Conservation (phyloP, 345 rosid genomes). For the Populus tremula region DNA sequence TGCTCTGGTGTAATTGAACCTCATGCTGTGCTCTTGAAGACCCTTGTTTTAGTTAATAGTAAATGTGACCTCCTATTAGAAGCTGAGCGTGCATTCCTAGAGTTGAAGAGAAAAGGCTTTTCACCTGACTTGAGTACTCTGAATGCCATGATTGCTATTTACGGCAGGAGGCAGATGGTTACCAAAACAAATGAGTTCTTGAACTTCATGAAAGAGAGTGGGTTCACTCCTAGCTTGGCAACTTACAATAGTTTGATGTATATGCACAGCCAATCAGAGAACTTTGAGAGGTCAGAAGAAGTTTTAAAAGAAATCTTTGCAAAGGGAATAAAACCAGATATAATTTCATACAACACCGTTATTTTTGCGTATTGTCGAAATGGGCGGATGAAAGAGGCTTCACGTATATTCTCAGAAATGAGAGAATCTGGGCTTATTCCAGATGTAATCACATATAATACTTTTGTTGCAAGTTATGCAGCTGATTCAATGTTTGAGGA, state of each 20-base stretch:
- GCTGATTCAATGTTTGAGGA: conserved; percentile 84
- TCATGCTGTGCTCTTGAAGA: conserved; percentile 72
- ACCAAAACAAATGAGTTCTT: conserved; percentile 65
- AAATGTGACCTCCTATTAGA: conserved; percentile 73
- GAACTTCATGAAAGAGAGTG: conserved; percentile 72
- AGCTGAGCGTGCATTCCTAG: conserved; percentile 73
- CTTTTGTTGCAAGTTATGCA: conserved; percentile 80
- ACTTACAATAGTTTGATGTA: conserved; percentile 93
- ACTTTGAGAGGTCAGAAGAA: conserved; percentile 67
- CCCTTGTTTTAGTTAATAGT: conserved; percentile 81
- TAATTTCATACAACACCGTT: conserved; percentile 83
- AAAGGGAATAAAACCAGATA: conserved; percentile 82
- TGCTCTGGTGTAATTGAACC: conserved; percentile 72
- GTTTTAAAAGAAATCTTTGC: conserved; percentile 58
- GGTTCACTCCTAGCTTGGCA: conserved; percentile 68
- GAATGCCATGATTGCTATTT: conserved; percentile 85
- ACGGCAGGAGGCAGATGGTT: conserved; percentile 86
- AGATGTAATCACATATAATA: conserved; percentile 81
- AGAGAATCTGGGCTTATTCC: conserved; percentile 61
- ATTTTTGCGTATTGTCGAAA: conserved; percentile 85
- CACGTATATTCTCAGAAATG: conserved; percentile 71
- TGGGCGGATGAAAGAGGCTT: conserved; percentile 86
- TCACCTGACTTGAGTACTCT: conserved; percentile 71
- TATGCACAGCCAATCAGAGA: conserved; percentile 74
- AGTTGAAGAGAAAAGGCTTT: conserved; percentile 65